Base-by-base conservation (phyloP, 176 grass and related monocot genomes). In the Aegilops sharonensis region DNA sequence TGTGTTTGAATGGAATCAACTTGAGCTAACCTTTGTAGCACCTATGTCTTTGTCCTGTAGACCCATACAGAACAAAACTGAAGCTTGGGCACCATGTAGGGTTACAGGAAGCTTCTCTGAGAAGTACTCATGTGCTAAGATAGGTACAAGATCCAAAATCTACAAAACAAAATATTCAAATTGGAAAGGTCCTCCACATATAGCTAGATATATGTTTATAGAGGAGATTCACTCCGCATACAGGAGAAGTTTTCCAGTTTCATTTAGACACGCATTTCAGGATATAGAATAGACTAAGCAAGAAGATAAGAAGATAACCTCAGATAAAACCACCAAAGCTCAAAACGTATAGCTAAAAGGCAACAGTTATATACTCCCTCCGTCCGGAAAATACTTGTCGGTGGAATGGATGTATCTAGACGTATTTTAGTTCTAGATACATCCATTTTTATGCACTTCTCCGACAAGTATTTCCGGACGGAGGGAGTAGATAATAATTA, bases 121-220 rank as follows among this genome's bases (percentile, higher is more conserved):
- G 79, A 98, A 98, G 94, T 94, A 98, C 81, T 85, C 84, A 25
- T 95, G 97, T 78, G 97, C 93, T 66, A 98, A 76, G 32, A 89
- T 91, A 59, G 92, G 97, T 37, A 98, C 73, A 91, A 98, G 94
- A 62, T 98, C 97, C 62, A 98, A 83, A 91, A 98, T 98, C 97
- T 98, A 87, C 75, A 90, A 75, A 57, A 78, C 24, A 13, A 35
- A 24, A 56, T 1, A 63, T 34, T 47, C 5, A 20, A 77, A 74
- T 40, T 47, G 10, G 12, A 76, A 23, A 40, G 4, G 18, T 30
- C 5, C 67, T n/a, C 61, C 64, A 59, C 10, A n/a, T 75, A 27
- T 74, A 43, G 11, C 70, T 43, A 72, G 3, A 43, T 25, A 14
- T 20, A 21, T 3, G 35, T 43, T 42, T 29, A 73, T 12, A 61